phyloP scores from a whole-genome alignment of 177 flowering plant species.

The Vitis hybrid region DNA sequence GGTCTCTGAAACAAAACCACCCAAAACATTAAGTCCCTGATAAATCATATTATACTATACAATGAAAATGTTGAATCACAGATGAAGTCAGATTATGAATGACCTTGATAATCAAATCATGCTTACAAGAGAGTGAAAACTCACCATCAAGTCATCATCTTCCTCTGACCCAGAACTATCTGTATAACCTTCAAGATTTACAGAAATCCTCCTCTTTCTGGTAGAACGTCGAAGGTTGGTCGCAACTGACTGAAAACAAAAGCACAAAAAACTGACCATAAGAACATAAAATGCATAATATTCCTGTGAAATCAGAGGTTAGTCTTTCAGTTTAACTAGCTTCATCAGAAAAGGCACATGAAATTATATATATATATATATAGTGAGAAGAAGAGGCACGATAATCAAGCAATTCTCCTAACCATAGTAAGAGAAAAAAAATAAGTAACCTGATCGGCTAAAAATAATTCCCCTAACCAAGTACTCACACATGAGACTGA shows the following conservation, averaged over 20 bases:
- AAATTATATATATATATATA: not conserved
- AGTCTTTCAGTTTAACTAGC: not conserved
- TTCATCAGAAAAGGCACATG: not conserved
- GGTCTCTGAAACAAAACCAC: conserved; percentile 50
- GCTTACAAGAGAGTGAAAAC: conserved; percentile 23
- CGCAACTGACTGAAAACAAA: conserved; percentile 48
- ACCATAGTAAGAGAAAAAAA: no score
- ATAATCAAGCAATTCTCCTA: no score
- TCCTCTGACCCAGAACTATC: conserved; percentile 84
- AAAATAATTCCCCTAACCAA: no score
- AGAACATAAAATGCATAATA: not conserved
- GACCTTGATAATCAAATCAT: conserved; percentile 14
- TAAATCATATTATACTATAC: not conserved
- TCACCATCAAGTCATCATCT: conserved; percentile 82
- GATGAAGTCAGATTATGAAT: conserved; percentile 10
- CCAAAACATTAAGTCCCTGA: conserved; percentile 9
- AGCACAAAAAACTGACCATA: not conserved
- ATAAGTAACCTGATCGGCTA: no score
- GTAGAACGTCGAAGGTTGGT: conserved; percentile 91
- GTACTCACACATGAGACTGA: no score
- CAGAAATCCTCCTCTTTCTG: conserved; percentile 74
- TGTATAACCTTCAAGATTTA: conserved; percentile 65
- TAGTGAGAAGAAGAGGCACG: no score
- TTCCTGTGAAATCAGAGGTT: not conserved
- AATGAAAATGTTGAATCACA: conserved; percentile 4